Evolutionary conservation across 1,139 yeast genomes (phyloP).

Genomic region (Candida albicans): DNA sequence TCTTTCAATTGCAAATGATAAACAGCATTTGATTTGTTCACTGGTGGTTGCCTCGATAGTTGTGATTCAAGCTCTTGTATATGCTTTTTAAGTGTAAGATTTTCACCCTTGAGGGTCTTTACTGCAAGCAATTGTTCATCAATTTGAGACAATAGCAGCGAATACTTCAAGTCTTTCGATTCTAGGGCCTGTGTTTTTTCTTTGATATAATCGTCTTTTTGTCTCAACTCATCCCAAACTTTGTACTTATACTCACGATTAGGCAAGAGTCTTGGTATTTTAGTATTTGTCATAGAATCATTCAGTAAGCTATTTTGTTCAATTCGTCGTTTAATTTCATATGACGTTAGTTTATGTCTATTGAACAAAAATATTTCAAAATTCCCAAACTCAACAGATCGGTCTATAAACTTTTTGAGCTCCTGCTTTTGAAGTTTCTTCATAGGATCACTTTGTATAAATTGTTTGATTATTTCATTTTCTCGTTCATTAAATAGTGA

Average conservation of each 20-base stretch:
- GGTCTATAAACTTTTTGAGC: slow-evolving; percentile 28
- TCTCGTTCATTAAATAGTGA: slow-evolving; percentile 29
- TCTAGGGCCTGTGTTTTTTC: slow-evolving; percentile 4
- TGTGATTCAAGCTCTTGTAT: slow-evolving; percentile 22
- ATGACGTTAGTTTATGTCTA: slow-evolving; percentile 22
- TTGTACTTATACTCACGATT: background rate
- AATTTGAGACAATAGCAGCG: slow-evolving; percentile 2
- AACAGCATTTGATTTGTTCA: slow-evolving; percentile 1
- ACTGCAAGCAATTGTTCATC: slow-evolving; percentile 14
- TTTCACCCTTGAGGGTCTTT: slow-evolving; percentile 21
- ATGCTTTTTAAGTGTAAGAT: slow-evolving; percentile 20
- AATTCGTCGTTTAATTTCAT: slow-evolving; percentile 13
- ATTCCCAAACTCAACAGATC: slow-evolving; percentile 24
- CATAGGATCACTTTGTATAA: slow-evolving; percentile 29
- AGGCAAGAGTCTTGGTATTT: background rate
- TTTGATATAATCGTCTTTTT: slow-evolving; percentile 3
- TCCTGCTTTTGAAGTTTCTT: slow-evolving; percentile 29
- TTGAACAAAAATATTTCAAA: slow-evolving; percentile 27
- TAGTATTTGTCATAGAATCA: background rate
- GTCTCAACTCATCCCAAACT: slow-evolving; percentile 7
- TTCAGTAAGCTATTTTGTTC: background rate
- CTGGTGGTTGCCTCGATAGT: slow-evolving; percentile 9
- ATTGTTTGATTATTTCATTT: slow-evolving; percentile 23
- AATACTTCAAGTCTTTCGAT: slow-evolving; percentile 3
- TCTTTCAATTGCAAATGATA: slow-evolving; percentile 17